These are phyloP conservation scores for Colletotrichum salicis DNA, from an alignment of 2,329 filamentous ascomycete species.

Conservation along the genomic window DNA sequence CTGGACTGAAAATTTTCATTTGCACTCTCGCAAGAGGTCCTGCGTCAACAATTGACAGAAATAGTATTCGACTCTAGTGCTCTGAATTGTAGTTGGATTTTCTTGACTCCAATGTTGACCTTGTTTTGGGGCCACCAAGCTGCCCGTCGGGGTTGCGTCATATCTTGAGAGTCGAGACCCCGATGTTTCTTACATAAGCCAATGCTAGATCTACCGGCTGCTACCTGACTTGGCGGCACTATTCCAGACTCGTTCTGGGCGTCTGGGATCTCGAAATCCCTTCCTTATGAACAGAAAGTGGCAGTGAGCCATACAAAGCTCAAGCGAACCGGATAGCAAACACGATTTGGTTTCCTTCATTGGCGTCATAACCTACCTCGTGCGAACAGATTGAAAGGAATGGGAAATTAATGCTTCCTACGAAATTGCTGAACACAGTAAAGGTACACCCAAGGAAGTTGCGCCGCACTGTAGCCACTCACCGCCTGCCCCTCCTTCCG, in stretches of 20 bases:
- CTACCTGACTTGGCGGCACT: not conserved
- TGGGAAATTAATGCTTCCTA: not conserved
- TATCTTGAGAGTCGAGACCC: not conserved
- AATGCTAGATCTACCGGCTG: not conserved
- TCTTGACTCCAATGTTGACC: not conserved
- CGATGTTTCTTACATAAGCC: slow-evolving; percentile 6
- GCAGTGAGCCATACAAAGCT: not conserved
- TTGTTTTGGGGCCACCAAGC: not conserved
- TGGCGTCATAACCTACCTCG: not conserved
- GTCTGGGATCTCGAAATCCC: not conserved
- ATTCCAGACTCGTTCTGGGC: not conserved
- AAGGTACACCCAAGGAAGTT: not conserved
- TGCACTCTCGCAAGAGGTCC: not conserved
- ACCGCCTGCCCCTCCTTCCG: slow-evolving; percentile 35
- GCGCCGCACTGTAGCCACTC: slow-evolving; percentile 25
- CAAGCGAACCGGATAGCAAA: not conserved
- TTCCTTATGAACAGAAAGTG: not conserved
- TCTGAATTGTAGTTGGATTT: not conserved
- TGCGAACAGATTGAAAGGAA: not conserved
- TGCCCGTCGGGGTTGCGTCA: slow-evolving; percentile 20
- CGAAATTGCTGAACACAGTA: slow-evolving; percentile 22
- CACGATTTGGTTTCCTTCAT: not conserved
- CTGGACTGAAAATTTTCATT: not conserved
- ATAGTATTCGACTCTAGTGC: not conserved
- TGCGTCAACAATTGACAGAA: not conserved